These are phyloP conservation scores for Triticum turgidum DNA, from an alignment of 176 grass and related monocot genomes.

Conservation along the genomic window DNA sequence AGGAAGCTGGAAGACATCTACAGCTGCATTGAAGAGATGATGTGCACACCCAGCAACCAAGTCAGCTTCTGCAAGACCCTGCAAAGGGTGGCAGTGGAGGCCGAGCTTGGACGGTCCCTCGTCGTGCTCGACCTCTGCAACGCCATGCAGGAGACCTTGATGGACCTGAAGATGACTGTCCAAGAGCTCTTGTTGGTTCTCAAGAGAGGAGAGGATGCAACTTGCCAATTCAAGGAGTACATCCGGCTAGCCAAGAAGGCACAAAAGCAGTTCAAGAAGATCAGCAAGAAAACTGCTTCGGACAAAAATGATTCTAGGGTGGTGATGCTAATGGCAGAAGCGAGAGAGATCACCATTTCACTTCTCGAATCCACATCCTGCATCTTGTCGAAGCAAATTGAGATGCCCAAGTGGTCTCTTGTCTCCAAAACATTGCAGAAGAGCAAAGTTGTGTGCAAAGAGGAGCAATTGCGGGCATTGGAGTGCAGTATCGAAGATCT, in stretches of 20 bases:
- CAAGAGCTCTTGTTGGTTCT: constrained; percentile 23
- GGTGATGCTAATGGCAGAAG: constrained; percentile 33
- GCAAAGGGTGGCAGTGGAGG: constrained; percentile 48
- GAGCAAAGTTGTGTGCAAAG: constrained; percentile 23
- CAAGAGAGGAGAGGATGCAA: constrained; percentile 31
- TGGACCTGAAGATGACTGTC: constrained; percentile 35
- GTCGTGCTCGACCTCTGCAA: constrained; percentile 46
- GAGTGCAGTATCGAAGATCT: constrained; percentile 43
- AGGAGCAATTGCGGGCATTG: constrained; percentile 40
- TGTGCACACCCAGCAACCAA: constrained; percentile 45
- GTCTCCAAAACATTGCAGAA: constrained; percentile 41
- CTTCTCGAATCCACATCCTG: constrained; percentile 21
- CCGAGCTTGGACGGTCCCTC: constrained; percentile 43
- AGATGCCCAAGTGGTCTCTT: constrained; percentile 28
- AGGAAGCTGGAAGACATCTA: constrained; percentile 39
- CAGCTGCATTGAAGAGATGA: constrained; percentile 17
- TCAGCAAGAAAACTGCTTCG: constrained; percentile 24
- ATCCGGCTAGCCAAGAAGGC: constrained; percentile 25
- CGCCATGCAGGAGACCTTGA: constrained; percentile 34
- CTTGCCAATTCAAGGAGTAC: constrained; percentile 25
- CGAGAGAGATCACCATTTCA: constrained; percentile 29
- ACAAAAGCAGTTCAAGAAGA: constrained; percentile 41
- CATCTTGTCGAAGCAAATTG: constrained; percentile 31
- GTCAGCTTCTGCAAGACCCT: constrained; percentile 14
- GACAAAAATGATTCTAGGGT: constrained; percentile 16